Base-by-base conservation (phyloP, 2,329 filamentous ascomycete genomes). In the Aspergillus sp. region DNA sequence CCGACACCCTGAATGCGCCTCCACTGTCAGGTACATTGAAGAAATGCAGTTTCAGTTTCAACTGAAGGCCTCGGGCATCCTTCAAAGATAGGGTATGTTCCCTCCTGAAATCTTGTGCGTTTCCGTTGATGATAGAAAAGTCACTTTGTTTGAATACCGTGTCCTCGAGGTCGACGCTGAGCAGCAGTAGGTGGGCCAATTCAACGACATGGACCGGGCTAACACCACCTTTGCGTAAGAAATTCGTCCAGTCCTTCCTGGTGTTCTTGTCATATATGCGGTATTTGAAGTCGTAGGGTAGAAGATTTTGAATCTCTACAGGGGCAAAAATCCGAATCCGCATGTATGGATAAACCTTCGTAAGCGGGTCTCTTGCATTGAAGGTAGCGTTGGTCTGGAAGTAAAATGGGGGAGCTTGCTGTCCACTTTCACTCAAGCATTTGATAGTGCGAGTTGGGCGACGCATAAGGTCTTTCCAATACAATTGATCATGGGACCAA, bases 221-320 rank as follows among this genome's bases (percentile, higher is more conserved):
- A 56, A 98, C 89, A 13, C 96, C 96, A 24, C 96, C 95, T 75
- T 97, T 98, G 57, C 95, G 87, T 47, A 99, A 79, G 77, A 99
- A 99, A 73, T 99, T 99, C 4, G 91, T 96, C 95, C 95, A 99
- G 72, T 99, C 95, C 72, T 96, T 96, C 80, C 93, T 96, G 0
- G 93, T 97, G 73, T 96, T 96, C 79, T 96, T 97, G 79, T 99
- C 95, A 70, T 98, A 99, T 55, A 99, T 98, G 55, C 93, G 87
- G 74, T 99, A 99, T 75, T 99, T 98, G 85, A 99, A 99, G 75
- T 99, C 95, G 70, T 95, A 98, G 0, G 95, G 95, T 39, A 99
- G 78, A 44, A 99, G 79, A 64, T 99, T 99, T 73, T 99, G 93
- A 4, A 99, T 83, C 50, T 96, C 93, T 13, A 99, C 86, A 0